phyloP scores from a whole-genome alignment of 148 eudicot species.

The Fallopia convolvulus region DNA sequence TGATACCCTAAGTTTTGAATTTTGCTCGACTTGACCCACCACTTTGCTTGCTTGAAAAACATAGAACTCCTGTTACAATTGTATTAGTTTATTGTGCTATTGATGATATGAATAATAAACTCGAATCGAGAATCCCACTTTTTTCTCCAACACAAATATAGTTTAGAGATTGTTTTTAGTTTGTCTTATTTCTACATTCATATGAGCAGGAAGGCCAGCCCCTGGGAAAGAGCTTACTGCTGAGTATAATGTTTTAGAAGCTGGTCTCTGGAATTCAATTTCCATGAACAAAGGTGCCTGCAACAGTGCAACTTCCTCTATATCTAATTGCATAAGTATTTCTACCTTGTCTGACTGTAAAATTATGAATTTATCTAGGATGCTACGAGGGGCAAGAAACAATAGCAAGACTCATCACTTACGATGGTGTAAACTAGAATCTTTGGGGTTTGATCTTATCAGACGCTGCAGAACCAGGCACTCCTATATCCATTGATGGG shows the following conservation, averaged over 20 bases:
- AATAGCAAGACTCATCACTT: conserved; percentile 60
- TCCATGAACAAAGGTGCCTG: conserved; percentile 57
- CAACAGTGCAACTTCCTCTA: neutral
- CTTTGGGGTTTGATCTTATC: conserved; percentile 58
- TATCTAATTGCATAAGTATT: neutral
- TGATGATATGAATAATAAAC: neutral
- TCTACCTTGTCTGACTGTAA: neutral
- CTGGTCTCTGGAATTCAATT: conserved; percentile 62
- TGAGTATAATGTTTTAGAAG: conserved; percentile 70
- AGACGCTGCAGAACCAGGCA: conserved; percentile 51
- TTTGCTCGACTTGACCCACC: neutral
- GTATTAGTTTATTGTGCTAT: neutral
- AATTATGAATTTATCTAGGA: conserved; percentile 24
- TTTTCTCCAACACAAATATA: neutral
- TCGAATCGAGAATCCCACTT: neutral
- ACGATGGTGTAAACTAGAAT: conserved; percentile 63
- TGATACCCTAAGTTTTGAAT: neutral
- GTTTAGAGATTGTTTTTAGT: neutral
- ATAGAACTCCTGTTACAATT: neutral
- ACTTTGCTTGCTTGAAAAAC: neutral
- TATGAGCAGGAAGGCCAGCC: conserved; percentile 57
- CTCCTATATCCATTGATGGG: conserved; percentile 41
- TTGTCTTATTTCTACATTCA: neutral
- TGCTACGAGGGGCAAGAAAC: conserved; percentile 80
- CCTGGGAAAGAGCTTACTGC: conserved; percentile 67